These are phyloP conservation scores for Termitomyces sp. DNA, from an alignment of 768 basidiomycete species.

Conservation along the genomic window DNA sequence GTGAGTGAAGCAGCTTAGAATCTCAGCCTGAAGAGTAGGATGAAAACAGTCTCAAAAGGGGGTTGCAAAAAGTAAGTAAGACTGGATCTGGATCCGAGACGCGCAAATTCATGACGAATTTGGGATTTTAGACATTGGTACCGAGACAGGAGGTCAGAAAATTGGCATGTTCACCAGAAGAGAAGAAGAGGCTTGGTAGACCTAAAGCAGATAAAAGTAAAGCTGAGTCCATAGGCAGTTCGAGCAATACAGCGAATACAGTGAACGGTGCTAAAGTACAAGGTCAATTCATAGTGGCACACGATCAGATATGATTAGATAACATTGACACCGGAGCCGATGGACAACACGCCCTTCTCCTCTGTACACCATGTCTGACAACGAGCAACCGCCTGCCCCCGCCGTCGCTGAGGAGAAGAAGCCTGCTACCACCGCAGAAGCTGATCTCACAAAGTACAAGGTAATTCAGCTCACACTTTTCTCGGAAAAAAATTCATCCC, in stretches of 20 bases:
- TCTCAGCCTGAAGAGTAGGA: not conserved
- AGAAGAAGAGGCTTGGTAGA: no score
- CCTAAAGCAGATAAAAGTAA: not conserved
- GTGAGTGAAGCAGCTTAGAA: not conserved
- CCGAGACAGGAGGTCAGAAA: not conserved
- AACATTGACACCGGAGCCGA: slow-evolving; percentile 7
- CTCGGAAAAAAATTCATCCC: slow-evolving; percentile 10
- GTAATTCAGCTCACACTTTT: slow-evolving; percentile 27
- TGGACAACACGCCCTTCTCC: slow-evolving; percentile 1
- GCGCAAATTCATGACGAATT: no score
- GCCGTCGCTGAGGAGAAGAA: slow-evolving; percentile 42
- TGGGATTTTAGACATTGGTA: not conserved
- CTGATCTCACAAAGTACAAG: slow-evolving; percentile 86
- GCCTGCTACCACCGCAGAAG: slow-evolving; percentile 51
- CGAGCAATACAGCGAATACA: no score
- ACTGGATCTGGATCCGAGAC: not conserved
- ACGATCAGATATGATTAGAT: slow-evolving; percentile 17
- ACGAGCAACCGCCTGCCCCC: slow-evolving; percentile 37
- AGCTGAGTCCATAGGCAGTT: no score
- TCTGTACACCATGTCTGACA: slow-evolving; percentile 56
- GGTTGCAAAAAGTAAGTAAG: not conserved
- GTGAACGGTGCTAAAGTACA: no score
- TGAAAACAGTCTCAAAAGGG: slow-evolving; percentile 1
- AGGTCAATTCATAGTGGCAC: not conserved
- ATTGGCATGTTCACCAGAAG: not conserved